Conservation (phyloP, 73 alveolate species). For the Diophrys appendiculata region DNA sequence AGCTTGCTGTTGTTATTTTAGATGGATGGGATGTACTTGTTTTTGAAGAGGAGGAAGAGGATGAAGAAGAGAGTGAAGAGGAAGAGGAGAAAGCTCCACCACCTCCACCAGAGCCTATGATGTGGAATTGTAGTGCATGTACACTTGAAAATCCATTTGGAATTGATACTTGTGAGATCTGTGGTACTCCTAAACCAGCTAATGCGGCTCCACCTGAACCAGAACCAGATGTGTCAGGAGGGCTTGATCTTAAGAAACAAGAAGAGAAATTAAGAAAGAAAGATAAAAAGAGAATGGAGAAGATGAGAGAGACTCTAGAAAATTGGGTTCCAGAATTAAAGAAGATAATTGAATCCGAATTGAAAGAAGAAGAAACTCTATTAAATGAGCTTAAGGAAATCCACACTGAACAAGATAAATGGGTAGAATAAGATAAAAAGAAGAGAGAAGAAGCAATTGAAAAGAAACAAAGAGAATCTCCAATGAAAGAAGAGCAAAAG, state of each 20-base stretch:
- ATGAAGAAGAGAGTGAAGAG: conserved; percentile 33
- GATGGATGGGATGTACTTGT: conserved; percentile 62
- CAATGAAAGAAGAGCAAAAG: conserved; percentile 17
- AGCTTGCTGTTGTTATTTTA: background rate
- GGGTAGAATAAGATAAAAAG: conserved; percentile 30
- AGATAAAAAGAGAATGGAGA: conserved; percentile 22
- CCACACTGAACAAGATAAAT: conserved; percentile 7
- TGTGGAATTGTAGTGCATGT: conserved; percentile 77
- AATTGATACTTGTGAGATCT: conserved; percentile 60
- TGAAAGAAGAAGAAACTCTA: conserved; percentile 22
- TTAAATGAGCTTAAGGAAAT: conserved; percentile 4
- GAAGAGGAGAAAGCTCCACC: conserved; percentile 27
- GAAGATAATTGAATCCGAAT: background rate
- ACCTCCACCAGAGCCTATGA: conserved; percentile 37
- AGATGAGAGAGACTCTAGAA: conserved; percentile 3
- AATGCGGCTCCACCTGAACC: conserved; percentile 20
- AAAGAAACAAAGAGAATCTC: conserved; percentile 20
- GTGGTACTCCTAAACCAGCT: conserved; percentile 81
- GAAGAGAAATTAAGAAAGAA: conserved; percentile 28
- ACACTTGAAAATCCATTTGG: conserved; percentile 76
- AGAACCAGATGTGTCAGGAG: background rate
- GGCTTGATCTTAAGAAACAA: conserved; percentile 4
- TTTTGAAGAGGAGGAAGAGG: conserved; percentile 64
- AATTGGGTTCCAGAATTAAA: background rate
- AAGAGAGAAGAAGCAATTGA: conserved; percentile 26